Base-by-base conservation (phyloP, 331 rosid genomes). In the Quercus tomentella region DNA sequence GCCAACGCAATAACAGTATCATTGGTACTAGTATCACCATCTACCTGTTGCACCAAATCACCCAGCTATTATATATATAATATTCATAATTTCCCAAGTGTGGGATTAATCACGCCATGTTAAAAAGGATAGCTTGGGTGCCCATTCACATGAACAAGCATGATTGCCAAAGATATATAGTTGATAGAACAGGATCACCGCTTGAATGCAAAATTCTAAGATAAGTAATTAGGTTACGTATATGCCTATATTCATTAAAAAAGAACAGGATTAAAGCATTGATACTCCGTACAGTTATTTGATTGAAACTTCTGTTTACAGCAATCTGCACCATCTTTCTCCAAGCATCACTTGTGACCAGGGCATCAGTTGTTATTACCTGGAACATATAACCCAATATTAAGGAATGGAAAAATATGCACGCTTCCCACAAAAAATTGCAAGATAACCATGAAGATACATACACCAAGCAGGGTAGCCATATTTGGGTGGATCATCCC, bases 401-500 rank as follows among this genome's bases (percentile, higher is more conserved):
- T 73, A 66, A 77, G 35, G 54, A 77, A 43, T 41, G 74, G 25
- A 75, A 28, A 75, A 43, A 81, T 68, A 57, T 23, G 22, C 8
- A 63, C 16, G 55, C 72, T 69, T 62, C 65, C 16, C 43, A 37
- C 78, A 78, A 57, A 69, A 65, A 51, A 51, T 22, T 18, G 23
- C 20, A 67, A 77, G 74, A 66, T 58, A 78, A 51, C 73, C 81
- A 71, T 28, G 31, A 75, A 56, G 80, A 84, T 80, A 79, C 92
- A 66, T 88, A 93, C 99, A 61, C 98, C 99, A 26, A 96, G 94
- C 98, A 96, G 70, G 82, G 99, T 93, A 83, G 98, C 99, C 99
- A 96, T 96, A 85, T 93, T 91, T 79, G 98, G 99, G 82, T 96
- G 99, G 86, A 96, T 96, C 99, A 96, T 96, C 79, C 99, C 99